Conservation (phyloP, 148 eudicot species). For the Fagopyrum esculentum region DNA sequence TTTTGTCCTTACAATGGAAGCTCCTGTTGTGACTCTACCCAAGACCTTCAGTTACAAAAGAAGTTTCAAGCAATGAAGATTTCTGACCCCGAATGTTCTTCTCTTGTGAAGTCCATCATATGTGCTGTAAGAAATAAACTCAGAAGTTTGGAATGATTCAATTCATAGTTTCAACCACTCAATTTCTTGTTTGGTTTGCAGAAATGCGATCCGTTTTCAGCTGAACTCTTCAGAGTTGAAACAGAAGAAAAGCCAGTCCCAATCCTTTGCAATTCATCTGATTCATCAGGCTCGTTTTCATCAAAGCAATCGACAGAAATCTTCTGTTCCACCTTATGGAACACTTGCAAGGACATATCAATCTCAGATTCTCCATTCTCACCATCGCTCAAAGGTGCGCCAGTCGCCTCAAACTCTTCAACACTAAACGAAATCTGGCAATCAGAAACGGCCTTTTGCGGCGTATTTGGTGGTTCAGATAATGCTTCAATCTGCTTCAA, state of each 20-base stretch:
- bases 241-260: slow-evolving; percentile 54
- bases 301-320: slow-evolving; percentile 29
- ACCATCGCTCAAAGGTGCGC: slow-evolving; percentile 55
- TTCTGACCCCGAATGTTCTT: slow-evolving; percentile 62
- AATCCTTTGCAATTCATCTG: slow-evolving; percentile 67
- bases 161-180: no score
- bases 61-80: slow-evolving; percentile 62
- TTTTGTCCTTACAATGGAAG: slow-evolving; percentile 70
- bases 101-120: slow-evolving; percentile 64
- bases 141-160: neutral
- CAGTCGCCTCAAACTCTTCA: slow-evolving; percentile 46
- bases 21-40: slow-evolving; percentile 56
- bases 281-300: slow-evolving; percentile 29
- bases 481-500: slow-evolving; percentile 46
- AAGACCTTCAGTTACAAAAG: slow-evolving; percentile 54
- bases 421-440: slow-evolving; percentile 71
- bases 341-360: slow-evolving; percentile 42
- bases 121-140: slow-evolving; percentile 56
- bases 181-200: slow-evolving; percentile 22
- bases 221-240: slow-evolving; percentile 40
- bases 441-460: slow-evolving; percentile 62
- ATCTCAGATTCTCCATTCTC: slow-evolving; percentile 72
- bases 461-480: slow-evolving; percentile 43
- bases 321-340: slow-evolving; percentile 75
- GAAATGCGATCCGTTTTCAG: slow-evolving; percentile 86